Percentiles rank a stretch among this genome's conserved stretches.
These are phyloP conservation scores for Breviolum minutum DNA, from an alignment of 73 alveolate genomes.

Conservation along the genomic window DNA sequence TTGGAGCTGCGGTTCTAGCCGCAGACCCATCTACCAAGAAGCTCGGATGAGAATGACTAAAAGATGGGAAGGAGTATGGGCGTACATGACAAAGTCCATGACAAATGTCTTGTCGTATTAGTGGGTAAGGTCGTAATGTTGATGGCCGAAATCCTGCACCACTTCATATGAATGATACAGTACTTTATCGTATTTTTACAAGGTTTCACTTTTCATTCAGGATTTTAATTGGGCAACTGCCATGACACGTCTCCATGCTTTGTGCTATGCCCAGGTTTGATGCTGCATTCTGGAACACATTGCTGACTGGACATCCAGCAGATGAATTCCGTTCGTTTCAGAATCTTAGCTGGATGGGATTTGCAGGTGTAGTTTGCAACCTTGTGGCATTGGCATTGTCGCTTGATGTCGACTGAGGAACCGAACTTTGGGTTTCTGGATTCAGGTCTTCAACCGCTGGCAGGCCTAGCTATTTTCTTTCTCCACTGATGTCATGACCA, in stretches of 20 bases:
- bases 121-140: too few relatives aligned
- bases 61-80: too few relatives aligned
- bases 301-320: conserved; percentile 67
- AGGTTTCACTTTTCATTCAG: too few relatives aligned
- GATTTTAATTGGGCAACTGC: neutral
- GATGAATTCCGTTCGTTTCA: conserved; percentile 87
- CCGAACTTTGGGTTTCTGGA: conserved; percentile 78
- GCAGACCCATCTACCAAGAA: conserved; percentile 75
- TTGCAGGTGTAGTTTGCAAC: neutral
- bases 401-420: neutral
- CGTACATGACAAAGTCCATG: too few relatives aligned
- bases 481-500: neutral
- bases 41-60: neutral
- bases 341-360: neutral
- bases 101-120: too few relatives aligned
- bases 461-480: conserved; percentile 23
- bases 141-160: neutral
- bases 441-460: conserved; percentile 87
- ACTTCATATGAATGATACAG: too few relatives aligned
- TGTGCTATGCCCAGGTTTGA: conserved; percentile 17
- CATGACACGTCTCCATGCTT: neutral
- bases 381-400: neutral
- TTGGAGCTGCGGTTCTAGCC: conserved; percentile 59
- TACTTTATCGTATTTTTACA: too few relatives aligned
- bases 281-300: conserved; percentile 59